Evolutionary conservation across 179 eudicot species (phyloP).

Genomic region (Pouteria campechiana): DNA sequence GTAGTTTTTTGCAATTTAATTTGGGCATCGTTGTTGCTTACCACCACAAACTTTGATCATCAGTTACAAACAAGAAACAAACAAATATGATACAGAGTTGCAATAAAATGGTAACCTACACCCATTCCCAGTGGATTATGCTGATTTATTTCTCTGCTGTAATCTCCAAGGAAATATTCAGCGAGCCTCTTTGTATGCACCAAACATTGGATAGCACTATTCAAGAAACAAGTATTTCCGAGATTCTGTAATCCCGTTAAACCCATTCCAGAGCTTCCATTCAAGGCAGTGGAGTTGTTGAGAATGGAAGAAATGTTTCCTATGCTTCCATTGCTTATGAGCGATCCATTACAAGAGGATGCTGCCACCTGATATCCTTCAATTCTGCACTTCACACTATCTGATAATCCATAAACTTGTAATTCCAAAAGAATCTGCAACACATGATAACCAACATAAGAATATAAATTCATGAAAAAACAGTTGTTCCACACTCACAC

Average conservation of each 20-base stretch:
- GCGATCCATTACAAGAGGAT: conserved; percentile 14
- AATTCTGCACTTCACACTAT: conserved; percentile 11
- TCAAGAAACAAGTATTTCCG: conserved; percentile 92
- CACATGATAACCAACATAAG: too few relatives aligned
- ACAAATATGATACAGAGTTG: too few relatives aligned
- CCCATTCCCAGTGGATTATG: conserved; percentile 68
- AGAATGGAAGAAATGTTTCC: conserved; percentile 16
- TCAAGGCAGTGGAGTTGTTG: conserved; percentile 2
- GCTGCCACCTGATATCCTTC: conserved; percentile 9
- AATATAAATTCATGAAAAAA: too few relatives aligned
- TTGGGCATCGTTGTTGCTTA: too few relatives aligned
- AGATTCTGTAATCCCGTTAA: conserved; percentile 71
- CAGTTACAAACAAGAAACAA: too few relatives aligned
- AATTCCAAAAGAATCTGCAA: conserved; percentile 49
- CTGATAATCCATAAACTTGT: conserved; percentile 46
- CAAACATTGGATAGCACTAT: conserved; percentile 83
- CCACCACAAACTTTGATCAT: too few relatives aligned
- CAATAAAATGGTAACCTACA: conserved; percentile 41
- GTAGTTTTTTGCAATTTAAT: too few relatives aligned
- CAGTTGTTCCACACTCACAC: too few relatives aligned
- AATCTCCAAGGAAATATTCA: conserved; percentile 80
- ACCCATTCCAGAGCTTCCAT: conserved; percentile 35
- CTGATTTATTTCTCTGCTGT: conserved; percentile 55
- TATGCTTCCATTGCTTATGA: conserved; percentile 31
- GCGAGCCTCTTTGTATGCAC: conserved; percentile 74